A percentile compares a stretch with the other conserved stretches of the same genome.
Conservation (phyloP, 2,329 filamentous ascomycete genomes). For the Byssoonygena ceratinophila region DNA sequence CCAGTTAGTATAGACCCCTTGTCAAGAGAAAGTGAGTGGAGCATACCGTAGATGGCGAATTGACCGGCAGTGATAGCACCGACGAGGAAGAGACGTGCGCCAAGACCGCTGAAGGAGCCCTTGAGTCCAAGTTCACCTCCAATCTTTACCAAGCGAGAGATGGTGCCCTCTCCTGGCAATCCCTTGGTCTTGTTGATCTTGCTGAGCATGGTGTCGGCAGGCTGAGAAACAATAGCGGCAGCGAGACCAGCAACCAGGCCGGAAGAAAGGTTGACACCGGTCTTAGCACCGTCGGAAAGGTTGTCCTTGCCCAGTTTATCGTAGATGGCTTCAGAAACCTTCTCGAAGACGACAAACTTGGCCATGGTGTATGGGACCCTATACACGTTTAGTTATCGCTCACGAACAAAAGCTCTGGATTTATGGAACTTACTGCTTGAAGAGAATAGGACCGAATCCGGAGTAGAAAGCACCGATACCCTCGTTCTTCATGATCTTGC, state of each 20-base stretch:
- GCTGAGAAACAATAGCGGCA: slow-evolving; percentile 76
- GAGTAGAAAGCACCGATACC: slow-evolving; percentile 81
- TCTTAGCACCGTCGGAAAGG: slow-evolving; percentile 59
- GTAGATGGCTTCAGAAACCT: slow-evolving; percentile 68
- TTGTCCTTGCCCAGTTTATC: slow-evolving; percentile 57
- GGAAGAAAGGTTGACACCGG: slow-evolving; percentile 70
- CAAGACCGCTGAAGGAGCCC: slow-evolving; percentile 70
- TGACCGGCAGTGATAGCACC: slow-evolving; percentile 68
- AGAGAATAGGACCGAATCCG: slow-evolving; percentile 77
- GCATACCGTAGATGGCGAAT: slow-evolving; percentile 67
- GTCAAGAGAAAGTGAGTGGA: background rate
- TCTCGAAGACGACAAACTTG: slow-evolving; percentile 92
- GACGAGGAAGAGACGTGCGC: slow-evolving; percentile 66
- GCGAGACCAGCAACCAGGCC: slow-evolving; percentile 81
- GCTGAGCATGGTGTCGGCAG: slow-evolving; percentile 84
- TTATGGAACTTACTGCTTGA: slow-evolving; percentile 57
- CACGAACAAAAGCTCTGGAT: background rate
- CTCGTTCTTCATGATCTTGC: slow-evolving; percentile 73
- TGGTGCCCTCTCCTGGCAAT: slow-evolving; percentile 72
- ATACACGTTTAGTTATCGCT: slow-evolving; percentile 18
- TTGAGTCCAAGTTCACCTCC: slow-evolving; percentile 70
- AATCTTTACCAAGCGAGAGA: slow-evolving; percentile 75
- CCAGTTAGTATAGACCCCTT: slow-evolving; percentile 12
- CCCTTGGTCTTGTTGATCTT: slow-evolving; percentile 96
- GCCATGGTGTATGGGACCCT: slow-evolving; percentile 88